Evolutionary conservation across 345 rosid genomes (phyloP), one percentile per base, ranked within the genome.

Genomic region (Eucalyptus erythrocorys): DNA sequence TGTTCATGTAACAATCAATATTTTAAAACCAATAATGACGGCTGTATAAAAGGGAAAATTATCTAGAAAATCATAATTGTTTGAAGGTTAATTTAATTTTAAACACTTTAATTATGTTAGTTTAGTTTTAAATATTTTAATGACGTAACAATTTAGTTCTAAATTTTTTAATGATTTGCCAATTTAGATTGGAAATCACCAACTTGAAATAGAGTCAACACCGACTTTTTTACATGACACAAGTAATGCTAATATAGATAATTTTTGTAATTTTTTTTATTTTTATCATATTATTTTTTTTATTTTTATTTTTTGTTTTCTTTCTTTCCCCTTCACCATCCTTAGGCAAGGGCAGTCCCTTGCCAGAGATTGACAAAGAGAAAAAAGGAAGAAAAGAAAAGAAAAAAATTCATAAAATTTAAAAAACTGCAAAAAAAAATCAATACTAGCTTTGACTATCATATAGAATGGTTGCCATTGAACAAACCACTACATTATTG

Each of bases 221-320:
- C 8, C 15, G 12, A 30, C 16, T 6, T 5, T 59, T 13, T 3
- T 27, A 61, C 2, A 12, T 12, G 2, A 13, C 34, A 30, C 0
- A 1, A 30, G 0, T 0, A 1, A 13, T 13, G 1, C 0, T 13
- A 0, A 61, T 61, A 13, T 30, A 1, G 8, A 61, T 12, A 13
- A 12, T 30, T 13, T 61, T 13, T 30, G 0, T 27, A 61, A 61
- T 61, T 59, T 2, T 57, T 4, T 55, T 8, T 51, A 6, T 51
- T 53, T 57, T 55, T 55, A 24, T 24, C 3, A 0, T 57, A 26
- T 57, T 59, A 15, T 16, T 15, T 16, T 1, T 57, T 57, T 57
- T 59, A 15, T 16, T 15, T 16, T 50, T 50, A 2, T 10, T 59
- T 59, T 5, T 13, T 43, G 1, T 43, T 43, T 43, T 43, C 24